Conservation (phyloP, 208 protist species). For the Trypanosoma platydactyli region DNA sequence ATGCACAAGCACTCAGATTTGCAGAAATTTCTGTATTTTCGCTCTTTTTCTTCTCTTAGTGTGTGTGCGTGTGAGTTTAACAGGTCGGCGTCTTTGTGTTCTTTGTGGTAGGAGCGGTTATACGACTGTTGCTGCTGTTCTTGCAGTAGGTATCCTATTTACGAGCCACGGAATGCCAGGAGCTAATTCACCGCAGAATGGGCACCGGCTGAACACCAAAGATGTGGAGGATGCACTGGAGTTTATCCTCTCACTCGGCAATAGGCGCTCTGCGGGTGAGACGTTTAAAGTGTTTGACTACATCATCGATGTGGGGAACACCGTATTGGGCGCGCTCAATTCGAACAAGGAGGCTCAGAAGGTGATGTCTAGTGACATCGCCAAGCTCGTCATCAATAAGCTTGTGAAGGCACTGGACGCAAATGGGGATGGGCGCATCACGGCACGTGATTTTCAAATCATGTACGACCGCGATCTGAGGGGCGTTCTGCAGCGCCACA, state of each 20-base stretch:
- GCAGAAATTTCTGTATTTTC: too few relatives aligned
- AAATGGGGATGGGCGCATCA: constrained; percentile 64
- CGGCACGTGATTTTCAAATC: constrained; percentile 64
- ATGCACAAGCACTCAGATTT: too few relatives aligned
- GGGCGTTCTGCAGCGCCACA: constrained; percentile 27
- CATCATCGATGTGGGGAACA: constrained; percentile 43
- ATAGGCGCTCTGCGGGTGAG: constrained; percentile 30
- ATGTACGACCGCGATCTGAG: constrained; percentile 59
- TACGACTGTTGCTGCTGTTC: too few relatives aligned
- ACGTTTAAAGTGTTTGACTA: constrained; percentile 43
- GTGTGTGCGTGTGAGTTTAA: too few relatives aligned
- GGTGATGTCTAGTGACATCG: constrained; percentile 45
- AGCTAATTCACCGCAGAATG: background rate
- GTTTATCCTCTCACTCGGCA: constrained; percentile 41
- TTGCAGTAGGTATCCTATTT: too few relatives aligned
- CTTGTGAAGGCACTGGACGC: constrained; percentile 51
- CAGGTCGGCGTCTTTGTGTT: too few relatives aligned
- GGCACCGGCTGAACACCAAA: constrained; percentile 40
- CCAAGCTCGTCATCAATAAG: constrained; percentile 25
- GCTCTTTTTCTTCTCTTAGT: too few relatives aligned
- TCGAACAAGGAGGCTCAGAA: constrained; percentile 37
- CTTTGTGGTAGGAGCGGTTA: too few relatives aligned
- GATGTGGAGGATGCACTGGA: constrained; percentile 62
- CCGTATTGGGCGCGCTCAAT: constrained; percentile 29
- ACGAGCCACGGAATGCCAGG: too few relatives aligned